phyloP scores from a whole-genome alignment of 495 filamentous ascomycete species.

The Chaetomidium leptoderma region DNA sequence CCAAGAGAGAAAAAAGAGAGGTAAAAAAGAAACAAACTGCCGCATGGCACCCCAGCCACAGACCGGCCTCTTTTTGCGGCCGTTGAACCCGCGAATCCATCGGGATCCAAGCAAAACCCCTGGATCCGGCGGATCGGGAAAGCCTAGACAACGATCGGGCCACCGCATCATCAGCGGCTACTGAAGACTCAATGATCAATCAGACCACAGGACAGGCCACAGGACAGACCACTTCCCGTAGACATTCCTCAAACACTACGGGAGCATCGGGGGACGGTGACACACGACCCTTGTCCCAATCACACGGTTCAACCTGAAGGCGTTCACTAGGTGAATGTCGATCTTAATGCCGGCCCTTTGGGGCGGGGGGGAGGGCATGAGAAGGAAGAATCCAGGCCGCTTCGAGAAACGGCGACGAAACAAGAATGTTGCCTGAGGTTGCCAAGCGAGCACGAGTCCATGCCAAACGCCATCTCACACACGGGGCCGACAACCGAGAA shows the following conservation, averaged over 20 bases:
- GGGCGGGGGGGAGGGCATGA: background rate
- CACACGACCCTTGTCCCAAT: background rate
- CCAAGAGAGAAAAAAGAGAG: no score
- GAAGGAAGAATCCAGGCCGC: background rate
- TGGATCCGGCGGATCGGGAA: slow-evolving; percentile 7
- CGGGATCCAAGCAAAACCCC: no score
- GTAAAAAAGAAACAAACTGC: no score
- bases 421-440: background rate
- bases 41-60: no score
- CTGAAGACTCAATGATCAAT: no score
- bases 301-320: background rate
- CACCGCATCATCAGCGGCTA: slow-evolving; percentile 19
- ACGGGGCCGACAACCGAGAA: no score
- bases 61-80: background rate
- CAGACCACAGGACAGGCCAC: background rate
- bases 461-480: no score
- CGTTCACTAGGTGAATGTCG: background rate
- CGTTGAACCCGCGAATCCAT: background rate
- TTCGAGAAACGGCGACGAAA: slow-evolving; percentile 4
- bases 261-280: background rate
- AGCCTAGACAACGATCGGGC: slow-evolving; percentile 14
- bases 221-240: background rate
- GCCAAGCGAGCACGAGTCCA: background rate
- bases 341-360: background rate
- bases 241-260: slow-evolving; percentile 17